These are phyloP conservation scores for Castanea crenata DNA, from an alignment of 306 rosid genomes.

Conservation along the genomic window DNA sequence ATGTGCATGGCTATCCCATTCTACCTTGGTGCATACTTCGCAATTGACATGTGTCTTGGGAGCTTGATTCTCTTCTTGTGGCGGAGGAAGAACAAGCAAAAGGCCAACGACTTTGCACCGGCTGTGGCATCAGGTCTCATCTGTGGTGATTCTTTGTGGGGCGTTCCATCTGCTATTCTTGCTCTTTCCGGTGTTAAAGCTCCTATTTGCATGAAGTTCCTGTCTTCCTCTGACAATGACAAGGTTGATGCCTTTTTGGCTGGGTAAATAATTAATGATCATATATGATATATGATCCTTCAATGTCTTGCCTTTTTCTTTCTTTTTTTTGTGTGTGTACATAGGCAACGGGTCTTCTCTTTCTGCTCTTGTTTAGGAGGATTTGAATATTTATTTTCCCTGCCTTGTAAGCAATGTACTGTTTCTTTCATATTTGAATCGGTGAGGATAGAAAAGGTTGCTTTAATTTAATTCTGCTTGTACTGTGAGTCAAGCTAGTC, in stretches of 20 bases:
- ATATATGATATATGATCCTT: background rate
- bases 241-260: constrained; percentile 39
- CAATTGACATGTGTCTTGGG: constrained; percentile 76
- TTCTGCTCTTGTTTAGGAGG: too few relatives aligned
- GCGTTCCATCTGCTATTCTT: constrained; percentile 64
- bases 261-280: background rate
- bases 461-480: too few relatives aligned
- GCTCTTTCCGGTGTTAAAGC: constrained; percentile 43
- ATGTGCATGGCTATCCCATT: constrained; percentile 79
- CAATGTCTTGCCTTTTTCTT: background rate
- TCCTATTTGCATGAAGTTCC: constrained; percentile 77
- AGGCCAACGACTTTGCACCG: constrained; percentile 49
- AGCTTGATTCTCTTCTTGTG: constrained; percentile 57
- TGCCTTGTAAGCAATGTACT: too few relatives aligned
- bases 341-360: too few relatives aligned
- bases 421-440: too few relatives aligned
- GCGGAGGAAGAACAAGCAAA: constrained; percentile 37
- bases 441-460: too few relatives aligned
- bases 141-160: constrained; percentile 75
- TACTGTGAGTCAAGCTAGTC: too few relatives aligned
- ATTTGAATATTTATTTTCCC: too few relatives aligned
- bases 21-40: constrained; percentile 64
- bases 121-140: constrained; percentile 70
- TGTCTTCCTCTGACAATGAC: constrained; percentile 36
- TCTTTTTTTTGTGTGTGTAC: too few relatives aligned